A percentile compares a stretch with the other conserved stretches of the same genome.
Evolutionary conservation across 768 basidiomycete genomes (phyloP).

Genomic region (Neoboletus brunneissimus): DNA sequence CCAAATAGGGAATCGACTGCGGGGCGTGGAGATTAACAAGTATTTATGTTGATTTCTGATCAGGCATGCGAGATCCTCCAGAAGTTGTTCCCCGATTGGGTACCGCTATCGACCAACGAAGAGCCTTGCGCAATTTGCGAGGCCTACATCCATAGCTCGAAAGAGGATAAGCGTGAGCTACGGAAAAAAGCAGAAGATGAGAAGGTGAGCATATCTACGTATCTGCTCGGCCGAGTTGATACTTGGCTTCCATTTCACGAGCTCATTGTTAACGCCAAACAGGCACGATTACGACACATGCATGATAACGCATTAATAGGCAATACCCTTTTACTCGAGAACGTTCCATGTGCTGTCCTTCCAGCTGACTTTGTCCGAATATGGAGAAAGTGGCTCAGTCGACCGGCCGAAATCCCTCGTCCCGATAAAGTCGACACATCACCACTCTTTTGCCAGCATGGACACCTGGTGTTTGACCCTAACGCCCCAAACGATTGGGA

Average conservation of each 20-base stretch:
- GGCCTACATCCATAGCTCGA: conserved; percentile 48
- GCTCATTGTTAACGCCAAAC: conserved; percentile 13
- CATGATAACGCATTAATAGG: conserved; percentile 52
- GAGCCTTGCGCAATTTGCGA: conserved; percentile 67
- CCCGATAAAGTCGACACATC: conserved; percentile 64
- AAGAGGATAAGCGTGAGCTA: conserved; percentile 58
- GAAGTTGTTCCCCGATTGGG: conserved; percentile 63
- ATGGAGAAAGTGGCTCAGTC: conserved; percentile 71
- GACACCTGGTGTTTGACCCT: conserved; percentile 61
- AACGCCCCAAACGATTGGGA: conserved; percentile 59
- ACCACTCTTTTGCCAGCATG: conserved; percentile 66
- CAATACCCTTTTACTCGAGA: conserved; percentile 44
- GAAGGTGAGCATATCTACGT: conserved; percentile 49
- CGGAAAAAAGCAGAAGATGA: conserved; percentile 74
- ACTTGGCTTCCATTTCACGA: conserved; percentile 14
- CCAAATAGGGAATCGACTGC: conserved; percentile 9
- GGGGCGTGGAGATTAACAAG: conserved; percentile 18
- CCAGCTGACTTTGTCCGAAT: conserved; percentile 57
- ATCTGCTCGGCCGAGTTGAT: neutral
- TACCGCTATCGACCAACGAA: conserved; percentile 46
- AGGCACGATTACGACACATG: conserved; percentile 67
- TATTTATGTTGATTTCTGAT: conserved; percentile 9
- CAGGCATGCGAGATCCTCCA: conserved; percentile 59
- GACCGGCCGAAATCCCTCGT: conserved; percentile 51
- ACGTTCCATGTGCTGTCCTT: conserved; percentile 55